Percentiles rank a stretch among this genome's conserved stretches.
Conservation (phyloP, 2,329 filamentous ascomycete species). For the Neofusicoccum ribis region DNA sequence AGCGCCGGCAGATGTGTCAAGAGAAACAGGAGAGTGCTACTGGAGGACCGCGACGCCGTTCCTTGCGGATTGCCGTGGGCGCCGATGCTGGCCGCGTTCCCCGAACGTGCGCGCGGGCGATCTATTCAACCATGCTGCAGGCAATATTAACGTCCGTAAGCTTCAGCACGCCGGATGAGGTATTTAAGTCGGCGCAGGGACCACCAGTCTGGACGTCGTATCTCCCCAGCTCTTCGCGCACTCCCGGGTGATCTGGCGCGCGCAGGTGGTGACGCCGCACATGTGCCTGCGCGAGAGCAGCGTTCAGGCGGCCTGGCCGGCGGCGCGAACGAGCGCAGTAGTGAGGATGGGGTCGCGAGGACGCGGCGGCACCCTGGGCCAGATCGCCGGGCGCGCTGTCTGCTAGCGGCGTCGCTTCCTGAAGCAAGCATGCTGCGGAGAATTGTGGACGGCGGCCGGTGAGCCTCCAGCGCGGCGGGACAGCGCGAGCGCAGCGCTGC, state of each 20-base stretch:
- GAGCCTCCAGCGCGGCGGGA: background rate
- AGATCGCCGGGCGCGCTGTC: background rate
- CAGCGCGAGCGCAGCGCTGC: background rate
- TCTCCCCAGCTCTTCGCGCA: background rate
- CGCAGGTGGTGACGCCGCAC: background rate
- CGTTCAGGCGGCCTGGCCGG: background rate
- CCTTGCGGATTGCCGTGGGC: conserved; percentile 6
- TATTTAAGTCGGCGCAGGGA: conserved; percentile 7
- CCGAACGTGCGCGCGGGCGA: conserved; percentile 16
- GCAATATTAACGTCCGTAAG: conserved; percentile 13
- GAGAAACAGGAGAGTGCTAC: conserved; percentile 9
- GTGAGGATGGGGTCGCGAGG: background rate
- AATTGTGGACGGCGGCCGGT: conserved; percentile 4
- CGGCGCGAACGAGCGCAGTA: background rate
- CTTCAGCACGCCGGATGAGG: conserved; percentile 13
- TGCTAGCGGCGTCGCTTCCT: conserved; percentile 5
- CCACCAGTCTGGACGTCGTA: conserved; percentile 4
- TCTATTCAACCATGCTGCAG: conserved; percentile 12
- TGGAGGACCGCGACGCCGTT: background rate
- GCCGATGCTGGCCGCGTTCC: conserved; percentile 11
- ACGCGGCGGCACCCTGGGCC: background rate
- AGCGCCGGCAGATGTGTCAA: conserved; percentile 9
- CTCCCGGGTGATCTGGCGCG: background rate
- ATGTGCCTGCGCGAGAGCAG: background rate
- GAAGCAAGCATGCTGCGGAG: conserved; percentile 10